Conservation (phyloP, 192 early-diverging fungal species). For the Podila epicladia region DNA sequence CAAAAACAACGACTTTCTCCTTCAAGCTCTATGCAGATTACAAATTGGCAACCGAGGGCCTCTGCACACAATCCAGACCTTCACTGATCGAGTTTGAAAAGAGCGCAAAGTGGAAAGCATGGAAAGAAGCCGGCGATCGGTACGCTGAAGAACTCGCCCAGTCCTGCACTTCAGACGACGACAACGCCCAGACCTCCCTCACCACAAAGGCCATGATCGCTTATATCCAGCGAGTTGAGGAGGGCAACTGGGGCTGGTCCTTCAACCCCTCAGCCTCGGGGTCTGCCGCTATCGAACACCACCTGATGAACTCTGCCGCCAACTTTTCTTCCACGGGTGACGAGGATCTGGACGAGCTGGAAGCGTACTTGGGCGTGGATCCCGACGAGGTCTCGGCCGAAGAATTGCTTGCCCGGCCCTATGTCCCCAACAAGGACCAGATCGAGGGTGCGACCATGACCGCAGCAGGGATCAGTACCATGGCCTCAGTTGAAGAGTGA, state of each 20-base stretch:
- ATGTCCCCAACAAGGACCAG: conserved; percentile 19
- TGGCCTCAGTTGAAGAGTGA: conserved; percentile 41
- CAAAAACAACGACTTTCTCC: neutral
- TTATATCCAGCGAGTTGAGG: conserved; percentile 33
- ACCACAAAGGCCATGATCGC: conserved; percentile 26
- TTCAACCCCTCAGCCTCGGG: conserved; percentile 13
- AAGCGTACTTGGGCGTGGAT: conserved; percentile 37
- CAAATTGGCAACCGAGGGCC: conserved; percentile 52
- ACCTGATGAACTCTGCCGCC: neutral
- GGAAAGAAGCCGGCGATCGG: conserved; percentile 44
- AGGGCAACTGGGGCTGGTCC: conserved; percentile 42
- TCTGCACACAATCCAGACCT: conserved; percentile 40
- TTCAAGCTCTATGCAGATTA: conserved; percentile 52
- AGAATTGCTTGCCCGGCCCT: conserved; percentile 36
- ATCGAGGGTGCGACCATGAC: conserved; percentile 25
- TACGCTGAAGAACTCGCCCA: conserved; percentile 16
- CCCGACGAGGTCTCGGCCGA: conserved; percentile 45
- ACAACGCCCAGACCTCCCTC: conserved; percentile 18
- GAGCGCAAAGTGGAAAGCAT: conserved; percentile 56
- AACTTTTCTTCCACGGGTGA: conserved; percentile 13
- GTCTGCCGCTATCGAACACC: neutral
- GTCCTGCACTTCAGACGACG: conserved; percentile 6
- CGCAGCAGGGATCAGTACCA: conserved; percentile 53
- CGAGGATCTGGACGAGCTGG: conserved; percentile 37
- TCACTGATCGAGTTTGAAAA: conserved; percentile 53